These are phyloP conservation scores for Cladosporium sp. DNA, from an alignment of 2,329 filamentous ascomycete genomes.

Conservation along the genomic window DNA sequence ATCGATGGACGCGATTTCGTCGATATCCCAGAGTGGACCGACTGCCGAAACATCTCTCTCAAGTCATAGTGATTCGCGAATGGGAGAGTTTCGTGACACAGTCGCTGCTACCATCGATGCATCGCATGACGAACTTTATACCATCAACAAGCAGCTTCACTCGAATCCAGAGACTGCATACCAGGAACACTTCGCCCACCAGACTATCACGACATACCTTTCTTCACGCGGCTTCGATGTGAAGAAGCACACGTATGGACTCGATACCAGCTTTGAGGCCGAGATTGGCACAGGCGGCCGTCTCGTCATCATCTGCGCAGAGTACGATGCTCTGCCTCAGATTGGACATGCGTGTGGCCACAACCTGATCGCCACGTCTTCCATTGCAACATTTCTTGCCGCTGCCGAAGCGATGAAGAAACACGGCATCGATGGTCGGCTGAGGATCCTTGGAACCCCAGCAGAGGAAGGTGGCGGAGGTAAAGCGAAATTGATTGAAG, in stretches of 20 bases:
- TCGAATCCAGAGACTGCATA: slow-evolving; percentile 51
- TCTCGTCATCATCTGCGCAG: slow-evolving; percentile 47
- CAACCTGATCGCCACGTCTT: slow-evolving; percentile 31
- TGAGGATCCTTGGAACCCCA: slow-evolving; percentile 46
- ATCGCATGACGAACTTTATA: background rate
- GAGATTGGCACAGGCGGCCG: slow-evolving; percentile 44
- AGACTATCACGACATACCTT: slow-evolving; percentile 52
- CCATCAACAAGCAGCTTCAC: background rate
- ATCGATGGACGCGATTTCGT: background rate
- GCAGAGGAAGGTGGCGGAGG: slow-evolving; percentile 29
- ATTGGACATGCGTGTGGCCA: slow-evolving; percentile 50
- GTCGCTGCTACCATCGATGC: background rate
- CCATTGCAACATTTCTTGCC: background rate
- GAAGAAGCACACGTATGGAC: slow-evolving; percentile 43
- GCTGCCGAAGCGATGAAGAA: slow-evolving; percentile 35
- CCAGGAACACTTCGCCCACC: slow-evolving; percentile 52
- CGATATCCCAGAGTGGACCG: background rate
- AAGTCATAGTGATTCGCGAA: too few species aligned
- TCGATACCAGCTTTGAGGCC: slow-evolving; percentile 56
- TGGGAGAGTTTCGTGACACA: background rate
- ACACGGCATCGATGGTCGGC: slow-evolving; percentile 36
- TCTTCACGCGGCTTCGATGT: slow-evolving; percentile 27
- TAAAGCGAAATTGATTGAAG: slow-evolving; percentile 17
- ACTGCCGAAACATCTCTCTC: background rate
- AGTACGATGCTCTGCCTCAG: slow-evolving; percentile 42